phyloP scores from a whole-genome alignment of 371 early-diverging fungal genomes.

The Rhizoclosmatium hyalinum region DNA sequence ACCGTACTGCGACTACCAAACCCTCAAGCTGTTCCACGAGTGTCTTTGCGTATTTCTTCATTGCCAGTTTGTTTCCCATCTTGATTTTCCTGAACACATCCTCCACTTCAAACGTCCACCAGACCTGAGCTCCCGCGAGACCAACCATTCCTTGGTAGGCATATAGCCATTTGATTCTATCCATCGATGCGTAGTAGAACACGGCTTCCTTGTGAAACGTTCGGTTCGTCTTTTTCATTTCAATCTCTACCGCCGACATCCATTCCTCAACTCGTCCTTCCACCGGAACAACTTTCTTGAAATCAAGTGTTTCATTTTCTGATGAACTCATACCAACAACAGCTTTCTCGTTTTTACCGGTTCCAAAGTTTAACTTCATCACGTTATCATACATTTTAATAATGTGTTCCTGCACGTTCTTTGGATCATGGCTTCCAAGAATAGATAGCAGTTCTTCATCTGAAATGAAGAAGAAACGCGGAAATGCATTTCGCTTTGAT shows the following conservation, averaged over 20 bases:
- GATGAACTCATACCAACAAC: constrained; percentile 65
- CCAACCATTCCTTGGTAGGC: constrained; percentile 65
- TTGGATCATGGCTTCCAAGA: constrained; percentile 64
- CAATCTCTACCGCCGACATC: constrained; percentile 62
- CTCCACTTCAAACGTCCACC: constrained; percentile 74
- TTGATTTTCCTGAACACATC: constrained; percentile 67
- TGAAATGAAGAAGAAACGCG: constrained; percentile 68
- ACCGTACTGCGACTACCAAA: constrained; percentile 58
- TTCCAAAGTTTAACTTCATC: constrained; percentile 58
- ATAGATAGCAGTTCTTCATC: constrained; percentile 69
- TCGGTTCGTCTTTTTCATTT: constrained; percentile 66
- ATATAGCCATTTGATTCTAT: constrained; percentile 57
- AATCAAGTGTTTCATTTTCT: constrained; percentile 61
- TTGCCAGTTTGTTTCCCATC: constrained; percentile 63
- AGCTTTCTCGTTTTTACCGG: constrained; percentile 59
- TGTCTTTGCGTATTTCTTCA: constrained; percentile 59
- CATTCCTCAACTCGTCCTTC: constrained; percentile 69
- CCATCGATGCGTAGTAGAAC: constrained; percentile 62
- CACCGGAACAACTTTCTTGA: constrained; percentile 50
- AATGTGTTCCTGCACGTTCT: constrained; percentile 66
- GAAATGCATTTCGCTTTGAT: constrained; percentile 64
- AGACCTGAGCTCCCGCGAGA: constrained; percentile 64
- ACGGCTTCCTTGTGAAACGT: constrained; percentile 65
- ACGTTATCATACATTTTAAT: constrained; percentile 71
- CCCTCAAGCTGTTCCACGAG: constrained; percentile 61